These are phyloP conservation scores for Botrytis deweyae DNA, from an alignment of 2,329 filamentous ascomycete species.

Conservation along the genomic window DNA sequence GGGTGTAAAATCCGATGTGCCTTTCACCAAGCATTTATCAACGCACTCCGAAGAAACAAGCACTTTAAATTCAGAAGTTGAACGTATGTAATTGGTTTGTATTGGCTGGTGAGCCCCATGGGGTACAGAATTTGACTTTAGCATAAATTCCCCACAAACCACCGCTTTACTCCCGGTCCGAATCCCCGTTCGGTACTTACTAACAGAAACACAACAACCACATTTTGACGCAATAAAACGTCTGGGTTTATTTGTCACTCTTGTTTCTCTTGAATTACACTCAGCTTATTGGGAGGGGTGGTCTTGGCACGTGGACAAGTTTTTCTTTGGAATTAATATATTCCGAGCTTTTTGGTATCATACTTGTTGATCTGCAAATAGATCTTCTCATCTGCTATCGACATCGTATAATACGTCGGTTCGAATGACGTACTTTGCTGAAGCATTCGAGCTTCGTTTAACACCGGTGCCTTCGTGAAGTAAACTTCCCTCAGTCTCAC, in stretches of 20 bases:
- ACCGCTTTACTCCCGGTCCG: conserved; percentile 14
- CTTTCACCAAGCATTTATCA: not conserved
- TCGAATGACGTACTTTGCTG: conserved; percentile 66
- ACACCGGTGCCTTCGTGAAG: conserved; percentile 72
- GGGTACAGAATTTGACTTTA: conserved; percentile 19
- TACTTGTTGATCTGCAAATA: not conserved
- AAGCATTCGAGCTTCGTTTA: conserved; percentile 54
- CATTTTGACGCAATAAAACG: not conserved
- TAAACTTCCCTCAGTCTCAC: conserved; percentile 62
- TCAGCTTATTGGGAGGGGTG: not conserved
- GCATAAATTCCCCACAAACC: conserved; percentile 18
- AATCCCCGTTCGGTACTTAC: conserved; percentile 5
- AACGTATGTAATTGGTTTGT: not conserved
- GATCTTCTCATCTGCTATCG: conserved; percentile 23
- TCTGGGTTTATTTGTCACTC: not conserved
- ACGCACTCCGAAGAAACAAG: not conserved
- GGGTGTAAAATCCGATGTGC: not conserved
- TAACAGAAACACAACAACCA: not conserved
- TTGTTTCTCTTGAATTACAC: not conserved
- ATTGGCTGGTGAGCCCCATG: not conserved
- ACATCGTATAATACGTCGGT: conserved; percentile 72
- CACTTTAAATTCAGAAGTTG: not conserved
- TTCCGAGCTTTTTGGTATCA: conserved; percentile 5
- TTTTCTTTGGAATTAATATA: not conserved
- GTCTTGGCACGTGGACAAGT: not conserved